Evolutionary conservation across 208 protist genomes (phyloP).

Genomic region (Crithidia expoeki): DNA sequence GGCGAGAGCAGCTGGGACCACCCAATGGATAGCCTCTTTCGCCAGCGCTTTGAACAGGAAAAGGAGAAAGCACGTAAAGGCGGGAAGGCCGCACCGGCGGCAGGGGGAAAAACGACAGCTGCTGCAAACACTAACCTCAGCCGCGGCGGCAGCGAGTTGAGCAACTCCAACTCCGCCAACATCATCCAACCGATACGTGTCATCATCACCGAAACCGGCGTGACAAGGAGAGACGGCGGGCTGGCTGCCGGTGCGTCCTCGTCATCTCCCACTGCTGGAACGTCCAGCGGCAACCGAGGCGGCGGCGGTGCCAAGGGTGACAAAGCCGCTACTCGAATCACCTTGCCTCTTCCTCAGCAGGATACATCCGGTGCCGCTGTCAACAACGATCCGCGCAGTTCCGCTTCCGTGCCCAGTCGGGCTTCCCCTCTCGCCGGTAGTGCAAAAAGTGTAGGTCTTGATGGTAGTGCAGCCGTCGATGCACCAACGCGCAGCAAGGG

Average conservation of each 20-base stretch:
- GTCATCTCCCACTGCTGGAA: not conserved
- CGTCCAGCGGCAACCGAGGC: not conserved
- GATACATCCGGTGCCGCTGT: not conserved
- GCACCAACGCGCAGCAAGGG: not conserved
- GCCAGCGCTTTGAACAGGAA: constrained; percentile 74
- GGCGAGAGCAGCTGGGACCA: constrained; percentile 96
- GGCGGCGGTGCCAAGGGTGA: not conserved
- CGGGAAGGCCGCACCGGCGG: not conserved
- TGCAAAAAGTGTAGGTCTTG: not conserved
- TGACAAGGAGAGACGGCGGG: constrained; percentile 15
- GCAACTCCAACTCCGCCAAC: not conserved
- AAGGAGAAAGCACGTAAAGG: constrained; percentile 47
- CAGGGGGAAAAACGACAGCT: not conserved
- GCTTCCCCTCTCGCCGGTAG: constrained; percentile 4
- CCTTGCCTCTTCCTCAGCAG: constrained; percentile 1
- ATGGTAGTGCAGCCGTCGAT: not conserved
- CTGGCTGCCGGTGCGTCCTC: not conserved
- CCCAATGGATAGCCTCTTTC: constrained; percentile 92
- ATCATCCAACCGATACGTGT: constrained; percentile 25
- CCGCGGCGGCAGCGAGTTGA: not conserved
- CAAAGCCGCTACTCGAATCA: not conserved
- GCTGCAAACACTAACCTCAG: constrained; percentile 16
- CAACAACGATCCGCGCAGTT: not conserved
- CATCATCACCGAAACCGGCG: constrained; percentile 28
- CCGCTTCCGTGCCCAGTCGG: not conserved